Evolutionary conservation across 345 rosid genomes (phyloP).

Genomic region (Garcia nutans): DNA sequence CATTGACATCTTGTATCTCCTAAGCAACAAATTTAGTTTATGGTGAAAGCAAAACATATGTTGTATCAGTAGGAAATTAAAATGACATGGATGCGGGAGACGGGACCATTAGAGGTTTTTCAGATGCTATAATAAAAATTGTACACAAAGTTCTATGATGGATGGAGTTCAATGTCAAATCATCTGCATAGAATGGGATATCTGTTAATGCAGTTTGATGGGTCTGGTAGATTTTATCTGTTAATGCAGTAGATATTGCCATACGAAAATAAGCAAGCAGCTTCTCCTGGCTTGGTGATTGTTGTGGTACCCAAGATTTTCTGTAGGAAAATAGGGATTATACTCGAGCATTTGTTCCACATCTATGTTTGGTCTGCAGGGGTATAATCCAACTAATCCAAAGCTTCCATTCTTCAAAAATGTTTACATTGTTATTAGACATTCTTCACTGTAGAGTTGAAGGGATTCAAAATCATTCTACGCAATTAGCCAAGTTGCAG

Average conservation of each 20-base stretch:
- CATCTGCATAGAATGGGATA: neutral
- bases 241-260: neutral
- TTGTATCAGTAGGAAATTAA: neutral
- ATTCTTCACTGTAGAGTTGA: too few relatives aligned
- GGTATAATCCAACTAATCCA: neutral
- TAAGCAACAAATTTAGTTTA: neutral
- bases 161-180: neutral
- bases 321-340: too few relatives aligned
- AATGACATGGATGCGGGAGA: neutral
- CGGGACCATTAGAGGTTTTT: neutral
- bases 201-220: neutral
- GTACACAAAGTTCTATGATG: neutral
- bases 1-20: neutral
- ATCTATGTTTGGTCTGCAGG: neutral
- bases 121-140: neutral
- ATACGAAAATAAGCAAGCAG: neutral
- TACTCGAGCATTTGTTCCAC: too few relatives aligned
- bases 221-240: neutral
- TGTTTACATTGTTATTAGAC: too few relatives aligned
- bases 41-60: neutral
- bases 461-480: too few relatives aligned
- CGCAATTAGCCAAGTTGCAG: too few relatives aligned
- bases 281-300: neutral
- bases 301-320: too few relatives aligned
- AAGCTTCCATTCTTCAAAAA: neutral